phyloP scores from a whole-genome alignment of 352 stramenopile species.

The Thraustochytrium sp. region DNA sequence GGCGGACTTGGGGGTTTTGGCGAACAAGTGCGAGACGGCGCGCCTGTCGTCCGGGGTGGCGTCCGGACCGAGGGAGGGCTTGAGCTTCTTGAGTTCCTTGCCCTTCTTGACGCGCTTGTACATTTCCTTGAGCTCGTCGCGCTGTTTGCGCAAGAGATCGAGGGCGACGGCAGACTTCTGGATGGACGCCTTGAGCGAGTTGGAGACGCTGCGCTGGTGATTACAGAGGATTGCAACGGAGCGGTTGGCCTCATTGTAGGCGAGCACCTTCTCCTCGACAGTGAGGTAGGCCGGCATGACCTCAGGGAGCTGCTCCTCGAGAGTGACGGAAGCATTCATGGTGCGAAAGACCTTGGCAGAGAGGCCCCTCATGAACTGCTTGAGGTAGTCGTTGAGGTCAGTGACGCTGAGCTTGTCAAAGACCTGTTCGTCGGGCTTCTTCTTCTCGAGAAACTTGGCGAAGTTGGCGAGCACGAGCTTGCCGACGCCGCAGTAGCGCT shows the following conservation, averaged over 20 bases:
- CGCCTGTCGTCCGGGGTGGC: conserved; percentile 68
- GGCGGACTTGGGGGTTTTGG: conserved; percentile 69
- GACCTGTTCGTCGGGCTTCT: conserved; percentile 86
- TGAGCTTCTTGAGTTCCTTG: conserved; percentile 63
- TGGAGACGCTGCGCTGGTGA: conserved; percentile 96
- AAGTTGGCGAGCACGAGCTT: conserved; percentile 90
- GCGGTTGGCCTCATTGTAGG: conserved; percentile 99
- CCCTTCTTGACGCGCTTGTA: conserved; percentile 68
- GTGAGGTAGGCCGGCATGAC: conserved; percentile 52
- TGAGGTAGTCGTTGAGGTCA: conserved; percentile 94
- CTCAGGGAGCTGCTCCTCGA: conserved; percentile 91
- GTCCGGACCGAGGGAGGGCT: conserved; percentile 65
- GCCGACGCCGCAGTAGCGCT: conserved; percentile 58
- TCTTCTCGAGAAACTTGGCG: conserved; percentile 92
- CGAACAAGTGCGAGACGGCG: conserved; percentile 78
- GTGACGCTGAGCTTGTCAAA: conserved; percentile 90
- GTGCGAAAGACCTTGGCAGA: conserved; percentile 99
- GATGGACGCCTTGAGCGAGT: conserved; percentile 86
- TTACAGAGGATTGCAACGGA: conserved; percentile 99
- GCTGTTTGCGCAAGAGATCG: conserved; percentile 79
- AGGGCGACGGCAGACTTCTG: conserved; percentile 82
- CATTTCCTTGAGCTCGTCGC: conserved; percentile 84
- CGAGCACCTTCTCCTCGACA: conserved; percentile 67
- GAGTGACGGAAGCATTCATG: conserved; percentile 98
- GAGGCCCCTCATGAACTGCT: conserved; percentile 95